These are phyloP conservation scores for Apiospora arundinis DNA, from an alignment of 2,329 filamentous ascomycete species.

Conservation along the genomic window DNA sequence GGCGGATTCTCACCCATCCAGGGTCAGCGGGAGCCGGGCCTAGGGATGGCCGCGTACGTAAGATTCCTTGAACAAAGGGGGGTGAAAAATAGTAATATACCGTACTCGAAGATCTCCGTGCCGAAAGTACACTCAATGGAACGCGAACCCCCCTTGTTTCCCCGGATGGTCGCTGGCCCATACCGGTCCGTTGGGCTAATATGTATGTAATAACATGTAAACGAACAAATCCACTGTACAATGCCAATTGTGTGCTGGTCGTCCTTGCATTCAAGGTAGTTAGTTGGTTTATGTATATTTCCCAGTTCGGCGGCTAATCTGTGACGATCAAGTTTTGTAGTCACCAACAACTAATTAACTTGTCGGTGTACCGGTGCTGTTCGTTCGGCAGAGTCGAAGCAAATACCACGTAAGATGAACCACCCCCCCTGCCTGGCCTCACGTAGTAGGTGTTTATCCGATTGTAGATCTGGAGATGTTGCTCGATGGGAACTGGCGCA, in stretches of 20 bases:
- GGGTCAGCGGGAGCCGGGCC: neutral
- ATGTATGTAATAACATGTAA: no score
- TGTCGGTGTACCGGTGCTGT: neutral
- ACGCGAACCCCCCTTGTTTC: neutral
- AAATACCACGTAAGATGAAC: neutral
- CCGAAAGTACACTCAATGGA: conserved; percentile 2
- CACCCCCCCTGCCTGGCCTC: neutral
- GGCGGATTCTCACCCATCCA: neutral
- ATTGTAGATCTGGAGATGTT: neutral
- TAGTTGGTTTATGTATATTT: neutral
- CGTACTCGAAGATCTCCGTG: neutral
- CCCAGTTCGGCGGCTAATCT: conserved; percentile 15
- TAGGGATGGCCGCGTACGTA: conserved; percentile 5
- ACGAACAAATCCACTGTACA: neutral
- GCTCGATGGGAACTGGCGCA: neutral
- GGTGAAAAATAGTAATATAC: neutral
- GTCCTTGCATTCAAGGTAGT: neutral
- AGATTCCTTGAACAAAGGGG: neutral
- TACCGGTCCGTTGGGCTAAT: neutral
- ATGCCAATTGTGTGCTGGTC: neutral
- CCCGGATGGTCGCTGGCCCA: neutral
- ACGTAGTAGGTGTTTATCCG: neutral
- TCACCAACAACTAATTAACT: neutral
- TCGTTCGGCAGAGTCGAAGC: neutral
- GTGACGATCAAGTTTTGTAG: neutral